phyloP scores from a whole-genome alignment of 768 basidiomycete genomes.

The Termitomyces sp. region DNA sequence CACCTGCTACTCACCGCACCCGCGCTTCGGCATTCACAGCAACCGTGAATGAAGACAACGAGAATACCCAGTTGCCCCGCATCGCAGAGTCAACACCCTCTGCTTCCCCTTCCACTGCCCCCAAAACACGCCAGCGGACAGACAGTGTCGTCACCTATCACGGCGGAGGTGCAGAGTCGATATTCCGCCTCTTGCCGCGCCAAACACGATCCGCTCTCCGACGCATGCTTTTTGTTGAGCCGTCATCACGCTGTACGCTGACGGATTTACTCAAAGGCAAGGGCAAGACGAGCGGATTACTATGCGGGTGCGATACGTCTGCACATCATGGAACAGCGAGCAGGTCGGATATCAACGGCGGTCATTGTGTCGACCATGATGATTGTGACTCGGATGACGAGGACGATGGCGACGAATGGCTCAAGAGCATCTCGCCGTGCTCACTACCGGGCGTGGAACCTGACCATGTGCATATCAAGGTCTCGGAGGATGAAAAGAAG shows the following conservation, averaged over 20 bases:
- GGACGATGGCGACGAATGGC: slow-evolving; percentile 86
- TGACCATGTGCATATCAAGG: slow-evolving; percentile 69
- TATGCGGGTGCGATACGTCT: slow-evolving; percentile 66
- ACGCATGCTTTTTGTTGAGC: slow-evolving; percentile 92
- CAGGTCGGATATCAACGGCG: slow-evolving; percentile 16
- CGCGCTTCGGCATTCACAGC: slow-evolving; percentile 12
- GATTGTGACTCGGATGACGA: slow-evolving; percentile 60
- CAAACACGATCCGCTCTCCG: slow-evolving; percentile 87
- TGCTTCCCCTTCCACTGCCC: not conserved
- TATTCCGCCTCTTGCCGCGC: slow-evolving; percentile 92
- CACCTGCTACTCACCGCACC: slow-evolving; percentile 2
- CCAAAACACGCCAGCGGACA: slow-evolving; percentile 27
- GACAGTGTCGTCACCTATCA: slow-evolving; percentile 63
- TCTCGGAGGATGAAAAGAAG: slow-evolving; percentile 73
- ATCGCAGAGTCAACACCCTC: slow-evolving; percentile 8
- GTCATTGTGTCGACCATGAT: slow-evolving; percentile 59
- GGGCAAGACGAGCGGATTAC: slow-evolving; percentile 67
- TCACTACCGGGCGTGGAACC: slow-evolving; percentile 39
- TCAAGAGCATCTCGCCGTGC: slow-evolving; percentile 69
- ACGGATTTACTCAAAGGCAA: slow-evolving; percentile 83
- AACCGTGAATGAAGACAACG: slow-evolving; percentile 6
- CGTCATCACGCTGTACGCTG: slow-evolving; percentile 83
- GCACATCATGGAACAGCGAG: slow-evolving; percentile 12
- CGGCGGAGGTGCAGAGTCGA: slow-evolving; percentile 80
- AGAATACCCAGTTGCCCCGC: slow-evolving; percentile 10